Evolutionary conservation across 495 filamentous ascomycete genomes (phyloP).

Genomic region (Trichoderma orchidacearum): DNA sequence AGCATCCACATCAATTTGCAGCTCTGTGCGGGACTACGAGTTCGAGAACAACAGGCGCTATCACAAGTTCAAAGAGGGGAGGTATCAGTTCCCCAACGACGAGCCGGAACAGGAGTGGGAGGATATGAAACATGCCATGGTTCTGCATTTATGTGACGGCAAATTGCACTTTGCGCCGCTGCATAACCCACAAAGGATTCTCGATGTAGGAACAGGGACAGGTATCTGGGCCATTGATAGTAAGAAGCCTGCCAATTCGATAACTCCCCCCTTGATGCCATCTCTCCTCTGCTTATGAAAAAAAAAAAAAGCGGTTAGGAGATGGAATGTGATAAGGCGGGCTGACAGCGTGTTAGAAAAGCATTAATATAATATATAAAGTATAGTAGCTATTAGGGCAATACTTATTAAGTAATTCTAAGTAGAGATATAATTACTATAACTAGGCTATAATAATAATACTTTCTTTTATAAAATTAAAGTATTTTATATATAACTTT

Average conservation of each 20-base stretch:
- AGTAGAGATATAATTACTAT: too few relatives aligned
- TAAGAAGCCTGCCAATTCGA: constrained; percentile 1
- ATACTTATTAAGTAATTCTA: too few relatives aligned
- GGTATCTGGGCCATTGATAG: constrained; percentile 50
- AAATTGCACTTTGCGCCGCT: constrained; percentile 36
- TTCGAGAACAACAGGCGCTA: constrained; percentile 42
- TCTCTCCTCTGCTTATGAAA: too few relatives aligned
- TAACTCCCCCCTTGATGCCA: too few relatives aligned
- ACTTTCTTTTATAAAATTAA: too few relatives aligned
- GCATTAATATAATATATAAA: too few relatives aligned
- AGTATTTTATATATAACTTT: too few relatives aligned
- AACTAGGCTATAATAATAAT: too few relatives aligned
- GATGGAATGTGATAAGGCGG: not conserved
- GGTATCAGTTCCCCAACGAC: constrained; percentile 38
- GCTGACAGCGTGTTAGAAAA: too few relatives aligned
- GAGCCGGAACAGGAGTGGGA: constrained; percentile 45
- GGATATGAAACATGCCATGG: constrained; percentile 37
- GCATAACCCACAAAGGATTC: constrained; percentile 29
- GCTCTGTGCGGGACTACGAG: constrained; percentile 23
- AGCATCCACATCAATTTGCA: constrained; percentile 32
- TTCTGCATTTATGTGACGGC: constrained; percentile 20
- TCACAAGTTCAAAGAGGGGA: constrained; percentile 38
- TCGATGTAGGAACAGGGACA: constrained; percentile 49
- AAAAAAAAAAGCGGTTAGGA: not conserved
- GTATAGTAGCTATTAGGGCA: too few relatives aligned